Evolutionary conservation across 2,329 filamentous ascomycete genomes (phyloP).

Genomic region (Colletotrichum siamense): DNA sequence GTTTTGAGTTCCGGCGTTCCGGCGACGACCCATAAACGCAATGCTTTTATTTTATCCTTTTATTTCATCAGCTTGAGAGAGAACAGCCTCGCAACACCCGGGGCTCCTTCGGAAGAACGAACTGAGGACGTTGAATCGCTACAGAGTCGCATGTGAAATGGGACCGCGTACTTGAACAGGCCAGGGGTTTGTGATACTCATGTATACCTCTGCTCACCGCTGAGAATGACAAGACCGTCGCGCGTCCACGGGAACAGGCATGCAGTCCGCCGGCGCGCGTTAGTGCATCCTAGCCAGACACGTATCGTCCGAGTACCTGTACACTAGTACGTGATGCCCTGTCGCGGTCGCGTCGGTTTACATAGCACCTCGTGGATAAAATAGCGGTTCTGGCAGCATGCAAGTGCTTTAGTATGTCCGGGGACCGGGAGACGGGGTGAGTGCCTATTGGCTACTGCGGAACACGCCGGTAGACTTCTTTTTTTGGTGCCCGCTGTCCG

Average conservation of each 20-base stretch:
- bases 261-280: not conserved
- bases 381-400: not conserved
- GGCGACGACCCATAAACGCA: not conserved
- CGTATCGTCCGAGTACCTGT: constrained; percentile 8
- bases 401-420: not conserved
- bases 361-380: not conserved
- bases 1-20: not conserved
- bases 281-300: not conserved
- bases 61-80: not conserved
- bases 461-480: not conserved
- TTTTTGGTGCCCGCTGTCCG: not conserved
- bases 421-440: not conserved
- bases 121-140: not conserved
- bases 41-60: not conserved
- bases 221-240: not conserved
- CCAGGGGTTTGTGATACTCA: not conserved
- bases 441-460: not conserved
- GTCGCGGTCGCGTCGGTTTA: not conserved
- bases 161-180: not conserved
- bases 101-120: not conserved
- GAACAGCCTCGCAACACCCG: not conserved
- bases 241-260: not conserved
- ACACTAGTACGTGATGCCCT: not conserved
- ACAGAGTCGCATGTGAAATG: not conserved
- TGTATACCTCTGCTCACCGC: constrained; percentile 9